Percentiles rank a stretch among this genome's conserved stretches.
Conservation (phyloP, 805 yeast genomes). For the Nakazawaea ernobii region DNA sequence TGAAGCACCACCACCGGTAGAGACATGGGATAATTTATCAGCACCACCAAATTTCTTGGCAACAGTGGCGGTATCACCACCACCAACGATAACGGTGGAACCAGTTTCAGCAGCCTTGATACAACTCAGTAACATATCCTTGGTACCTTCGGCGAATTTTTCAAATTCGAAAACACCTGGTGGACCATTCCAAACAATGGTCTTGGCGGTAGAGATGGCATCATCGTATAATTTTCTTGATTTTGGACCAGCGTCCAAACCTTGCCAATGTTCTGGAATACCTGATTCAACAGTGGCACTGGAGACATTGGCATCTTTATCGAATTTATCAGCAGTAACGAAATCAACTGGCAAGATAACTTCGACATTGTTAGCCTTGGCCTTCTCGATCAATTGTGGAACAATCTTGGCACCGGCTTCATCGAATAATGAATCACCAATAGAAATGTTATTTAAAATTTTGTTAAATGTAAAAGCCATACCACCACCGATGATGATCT, state of each 20-base stretch:
- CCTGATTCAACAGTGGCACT: constrained; percentile 85
- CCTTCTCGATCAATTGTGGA: constrained; percentile 88
- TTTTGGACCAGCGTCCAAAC: constrained; percentile 94
- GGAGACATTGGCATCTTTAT: constrained; percentile 83
- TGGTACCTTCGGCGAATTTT: constrained; percentile 86
- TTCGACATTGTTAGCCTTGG: constrained; percentile 93
- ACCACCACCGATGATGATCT: constrained; percentile 97
- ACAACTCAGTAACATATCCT: constrained; percentile 81
- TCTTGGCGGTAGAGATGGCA: constrained; percentile 88
- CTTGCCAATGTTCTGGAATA: constrained; percentile 93
- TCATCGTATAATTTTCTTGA: constrained; percentile 72
- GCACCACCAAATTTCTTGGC: constrained; percentile 98
- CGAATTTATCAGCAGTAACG: constrained; percentile 91
- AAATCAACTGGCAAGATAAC: constrained; percentile 92
- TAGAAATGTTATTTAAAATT: constrained; percentile 75
- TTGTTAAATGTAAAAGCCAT: constrained; percentile 99
- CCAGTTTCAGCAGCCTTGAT: constrained; percentile 84
- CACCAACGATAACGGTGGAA: constrained; percentile 94
- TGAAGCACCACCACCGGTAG: constrained; percentile 99
- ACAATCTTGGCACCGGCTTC: constrained; percentile 94
- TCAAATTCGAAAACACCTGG: constrained; percentile 99
- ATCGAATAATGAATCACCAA: constrained; percentile 91
- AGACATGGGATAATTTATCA: constrained; percentile 94
- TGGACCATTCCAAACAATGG: constrained; percentile 99
- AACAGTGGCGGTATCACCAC: constrained; percentile 99